Evolutionary conservation across 2,329 filamentous ascomycete genomes (phyloP), one percentile per base, ranked within the genome.

Genomic region (Xylaria sp.): DNA sequence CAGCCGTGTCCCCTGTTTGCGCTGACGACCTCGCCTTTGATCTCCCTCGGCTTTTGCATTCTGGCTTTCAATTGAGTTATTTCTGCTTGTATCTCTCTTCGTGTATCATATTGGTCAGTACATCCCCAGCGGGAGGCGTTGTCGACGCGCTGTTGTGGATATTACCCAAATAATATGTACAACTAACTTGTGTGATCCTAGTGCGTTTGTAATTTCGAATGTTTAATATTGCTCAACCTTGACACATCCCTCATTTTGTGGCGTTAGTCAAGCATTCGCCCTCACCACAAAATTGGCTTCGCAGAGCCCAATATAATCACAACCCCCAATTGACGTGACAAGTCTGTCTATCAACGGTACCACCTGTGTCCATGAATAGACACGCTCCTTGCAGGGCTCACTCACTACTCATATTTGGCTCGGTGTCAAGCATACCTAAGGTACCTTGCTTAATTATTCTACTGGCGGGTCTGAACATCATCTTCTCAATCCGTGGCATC

Each of bases 41-140:
- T 48, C 76, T 72, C 69, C 32, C 23, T 35, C 23, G 37, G 40
- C 5, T 73, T 66, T 66, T 68, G 58, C 51, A 64, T 67, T 51
- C 66, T 69, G 73, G 73, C 61, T 53, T 74, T 73, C 75, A 72
- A 78, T 75, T 77, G 69, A 70, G 72, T 69, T 72, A 72, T 74
- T 63, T 69, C 61, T 9, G 66, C 48, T 66, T 76, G 70, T 71
- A 75, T 72, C 75, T 69, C 72, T 69, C 77, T 75, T 75, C 61
- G 77, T 81, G 79, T 82, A 81, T 78, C 77, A 81, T 82, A 82
- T 81, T 81, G 80, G 81, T 82, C 76, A 81, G 81, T 81, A 68
- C 53, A 72, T 75, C 69, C 78, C 78, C 75, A 79, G 78, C 78
- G 59, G 68, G 57, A 68, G 53, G 51, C 55, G 62, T 35, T 59